Conservation (phyloP, 2,329 filamentous ascomycete genomes). For the Neonectria punicea region DNA sequence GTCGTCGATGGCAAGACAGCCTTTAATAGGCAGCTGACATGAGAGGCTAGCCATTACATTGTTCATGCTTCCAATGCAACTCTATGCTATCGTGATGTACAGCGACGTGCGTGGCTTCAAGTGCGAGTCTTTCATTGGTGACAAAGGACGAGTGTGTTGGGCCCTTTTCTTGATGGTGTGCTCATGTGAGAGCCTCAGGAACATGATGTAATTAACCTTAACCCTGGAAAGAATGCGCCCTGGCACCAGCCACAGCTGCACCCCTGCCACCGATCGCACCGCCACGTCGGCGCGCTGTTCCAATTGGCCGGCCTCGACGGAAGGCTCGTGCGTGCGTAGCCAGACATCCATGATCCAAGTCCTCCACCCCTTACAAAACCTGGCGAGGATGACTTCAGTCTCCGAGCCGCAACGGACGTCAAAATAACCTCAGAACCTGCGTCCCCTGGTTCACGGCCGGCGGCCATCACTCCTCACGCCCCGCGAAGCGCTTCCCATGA, state of each 20-base stretch:
- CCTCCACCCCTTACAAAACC: constrained; percentile 18
- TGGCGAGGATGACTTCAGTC: constrained; percentile 11
- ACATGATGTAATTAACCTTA: neutral
- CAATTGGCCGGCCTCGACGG: constrained; percentile 29
- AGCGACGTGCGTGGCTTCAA: neutral
- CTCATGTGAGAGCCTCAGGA: constrained; percentile 4
- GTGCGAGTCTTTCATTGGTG: neutral
- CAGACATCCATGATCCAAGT: constrained; percentile 2
- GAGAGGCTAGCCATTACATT: neutral
- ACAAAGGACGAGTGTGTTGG: neutral
- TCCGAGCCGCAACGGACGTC: constrained; percentile 14
- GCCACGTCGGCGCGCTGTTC: constrained; percentile 23
- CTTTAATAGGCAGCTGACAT: neutral
- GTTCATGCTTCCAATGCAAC: too few species aligned
- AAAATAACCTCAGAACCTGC: constrained; percentile 27
- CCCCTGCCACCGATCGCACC: constrained; percentile 18
- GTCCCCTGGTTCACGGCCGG: constrained; percentile 14
- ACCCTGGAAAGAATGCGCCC: too few species aligned
- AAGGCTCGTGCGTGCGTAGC: constrained; percentile 23
- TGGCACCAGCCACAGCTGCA: constrained; percentile 29
- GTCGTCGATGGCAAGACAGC: neutral
- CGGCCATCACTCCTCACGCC: constrained; percentile 1
- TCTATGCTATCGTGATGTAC: neutral
- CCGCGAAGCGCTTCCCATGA: constrained; percentile 30
- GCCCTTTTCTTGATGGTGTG: neutral